Percentiles rank a stretch among this genome's conserved stretches.
Evolutionary conservation across 305 asterid species (phyloP).

Genomic region (Rubia tinctorum): DNA sequence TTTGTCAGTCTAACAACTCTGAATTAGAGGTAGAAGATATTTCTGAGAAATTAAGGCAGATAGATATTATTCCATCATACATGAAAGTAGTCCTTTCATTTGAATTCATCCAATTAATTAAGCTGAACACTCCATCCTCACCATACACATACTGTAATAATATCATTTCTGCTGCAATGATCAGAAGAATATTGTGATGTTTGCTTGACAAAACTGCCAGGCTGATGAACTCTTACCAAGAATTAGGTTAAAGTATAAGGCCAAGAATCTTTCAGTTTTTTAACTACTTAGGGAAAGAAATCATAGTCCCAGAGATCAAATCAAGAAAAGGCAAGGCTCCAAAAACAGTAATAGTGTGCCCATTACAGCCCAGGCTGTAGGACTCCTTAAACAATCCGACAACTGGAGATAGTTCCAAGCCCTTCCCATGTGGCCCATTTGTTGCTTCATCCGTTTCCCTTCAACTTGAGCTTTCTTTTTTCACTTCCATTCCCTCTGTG

Average conservation of each 20-base stretch:
- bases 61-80: background rate
- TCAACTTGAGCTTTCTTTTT: background rate
- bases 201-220: conserved; percentile 7
- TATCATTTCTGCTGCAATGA: background rate
- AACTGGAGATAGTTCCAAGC: conserved; percentile 57
- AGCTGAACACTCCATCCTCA: background rate
- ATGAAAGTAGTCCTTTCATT: conserved; percentile 14
- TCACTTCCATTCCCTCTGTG: background rate
- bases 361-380: conserved; percentile 80
- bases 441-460: conserved; percentile 3
- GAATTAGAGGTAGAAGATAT: background rate
- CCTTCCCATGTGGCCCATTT: conserved; percentile 66
- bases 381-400: conserved; percentile 43
- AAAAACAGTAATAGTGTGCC: conserved; percentile 47
- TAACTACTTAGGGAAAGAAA: conserved; percentile 7
- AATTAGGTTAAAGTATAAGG: background rate
- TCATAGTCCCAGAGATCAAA: conserved; percentile 17
- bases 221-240: background rate
- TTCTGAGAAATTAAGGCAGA: background rate
- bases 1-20: background rate
- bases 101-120: background rate
- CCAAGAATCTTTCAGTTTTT: conserved; percentile 4
- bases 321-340: conserved; percentile 28
- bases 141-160: conserved; percentile 8
- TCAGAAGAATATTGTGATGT: conserved; percentile 29